Base-by-base conservation (phyloP, 1,139 yeast genomes). In the Nakaseomyces sp. region DNA sequence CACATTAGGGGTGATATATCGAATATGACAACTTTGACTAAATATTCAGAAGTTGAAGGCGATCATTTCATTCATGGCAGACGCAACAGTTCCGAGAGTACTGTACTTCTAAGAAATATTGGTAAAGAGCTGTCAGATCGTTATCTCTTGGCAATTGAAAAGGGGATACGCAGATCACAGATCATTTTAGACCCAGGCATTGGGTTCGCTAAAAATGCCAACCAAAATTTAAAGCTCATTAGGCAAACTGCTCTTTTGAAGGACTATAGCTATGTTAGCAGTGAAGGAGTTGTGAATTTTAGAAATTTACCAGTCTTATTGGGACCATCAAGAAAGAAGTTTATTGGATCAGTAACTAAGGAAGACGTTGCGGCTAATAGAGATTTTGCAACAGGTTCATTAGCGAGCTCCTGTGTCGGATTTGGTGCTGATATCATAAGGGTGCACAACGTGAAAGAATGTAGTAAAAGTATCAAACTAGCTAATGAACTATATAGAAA, bases 101-200 rank as follows among this genome's bases (percentile, higher is more conserved):
- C 50, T 12, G 40, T 32, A 13, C 45, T 58, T 20, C 52, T 55
- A 5, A 50, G 65, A 68, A 68, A 71, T 25, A 81, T 88, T 2
- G 75, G 82, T 8, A 65, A 76, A 40, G 98, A 91, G 60, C 66
- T 91, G 39, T 69, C 79, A 10, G 54, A 57, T 1, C 77, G 79
- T 46, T 71, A 86, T 31, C 54, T 64, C 1, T 71, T 68, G 44
- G 95, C 96, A 8, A 66, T 76, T 41, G 58, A 55, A 0, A 66
- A 66, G 0, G 96, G 96, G 1, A 77, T 91, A 1, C 71, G 72
- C 46, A 78, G 93, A 61, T 91, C 96, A 96, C 97, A 91, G 64
- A 68, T 91, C 2, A 79, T 93, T 15, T 60, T 88, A 10, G 99
- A 91, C 62, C 98, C 99, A 0, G 98, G 98, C 1, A 66, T 91